A percentile compares a stretch with the other conserved stretches of the same genome.
These are phyloP conservation scores for Drosera spatulata DNA, from an alignment of 179 eudicot genomes.

Conservation along the genomic window DNA sequence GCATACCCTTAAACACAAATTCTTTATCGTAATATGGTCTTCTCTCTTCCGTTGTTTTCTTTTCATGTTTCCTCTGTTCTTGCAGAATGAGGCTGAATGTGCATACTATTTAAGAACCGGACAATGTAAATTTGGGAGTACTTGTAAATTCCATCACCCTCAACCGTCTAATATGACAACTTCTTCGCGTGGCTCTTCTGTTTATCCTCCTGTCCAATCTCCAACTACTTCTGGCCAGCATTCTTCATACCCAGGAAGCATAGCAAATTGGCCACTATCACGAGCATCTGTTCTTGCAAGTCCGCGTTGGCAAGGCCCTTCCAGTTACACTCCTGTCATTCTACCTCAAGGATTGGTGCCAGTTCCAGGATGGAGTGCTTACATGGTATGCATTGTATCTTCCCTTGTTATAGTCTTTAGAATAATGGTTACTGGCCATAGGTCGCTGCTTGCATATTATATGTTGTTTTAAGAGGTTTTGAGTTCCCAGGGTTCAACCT, in stretches of 20 bases:
- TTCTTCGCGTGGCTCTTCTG: slow-evolving; percentile 74
- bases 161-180: slow-evolving; percentile 73
- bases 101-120: slow-evolving; percentile 92
- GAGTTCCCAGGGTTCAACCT: background rate
- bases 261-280: slow-evolving; percentile 68
- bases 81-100: slow-evolving; percentile 78
- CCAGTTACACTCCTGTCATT: slow-evolving; percentile 71
- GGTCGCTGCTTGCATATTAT: no score
- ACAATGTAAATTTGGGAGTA: slow-evolving; percentile 90
- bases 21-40: background rate
- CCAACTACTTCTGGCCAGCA: slow-evolving; percentile 76
- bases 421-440: no score
- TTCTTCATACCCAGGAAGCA: slow-evolving; percentile 51
- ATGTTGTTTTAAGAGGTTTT: no score
- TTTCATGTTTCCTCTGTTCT: background rate
- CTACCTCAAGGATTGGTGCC: slow-evolving; percentile 88
- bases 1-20: background rate
- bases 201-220: slow-evolving; percentile 76
- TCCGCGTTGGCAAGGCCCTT: slow-evolving; percentile 92
- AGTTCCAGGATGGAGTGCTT: slow-evolving; percentile 80
- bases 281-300: slow-evolving; percentile 71
- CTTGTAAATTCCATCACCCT: slow-evolving; percentile 97
- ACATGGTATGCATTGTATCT: slow-evolving; percentile 48
- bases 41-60: background rate
- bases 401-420: background rate